Evolutionary conservation across 2,329 filamentous ascomycete species (phyloP).

Genomic region (Hawksworthiomyces lignivorus): DNA sequence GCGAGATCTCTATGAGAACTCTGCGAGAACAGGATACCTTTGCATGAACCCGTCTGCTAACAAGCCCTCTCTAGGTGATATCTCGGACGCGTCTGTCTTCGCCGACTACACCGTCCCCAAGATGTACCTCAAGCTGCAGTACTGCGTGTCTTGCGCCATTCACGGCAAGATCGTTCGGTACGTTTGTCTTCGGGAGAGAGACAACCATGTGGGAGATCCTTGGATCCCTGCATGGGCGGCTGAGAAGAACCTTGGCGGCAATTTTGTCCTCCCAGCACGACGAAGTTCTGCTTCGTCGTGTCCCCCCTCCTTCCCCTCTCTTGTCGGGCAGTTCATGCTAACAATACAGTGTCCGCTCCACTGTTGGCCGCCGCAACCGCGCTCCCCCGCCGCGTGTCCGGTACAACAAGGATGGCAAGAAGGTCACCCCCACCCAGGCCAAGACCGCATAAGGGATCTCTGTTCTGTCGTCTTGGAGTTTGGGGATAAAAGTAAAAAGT

Average conservation of each 20-base stretch:
- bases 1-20: no score
- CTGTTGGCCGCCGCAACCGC: constrained; percentile 96
- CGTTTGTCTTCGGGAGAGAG: constrained; percentile 55
- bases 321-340: constrained; percentile 26
- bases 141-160: constrained; percentile 99
- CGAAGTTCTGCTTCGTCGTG: neutral
- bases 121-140: constrained; percentile 99
- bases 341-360: constrained; percentile 81
- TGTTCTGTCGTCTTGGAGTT: neutral
- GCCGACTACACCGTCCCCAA: constrained; percentile 99
- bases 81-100: constrained; percentile 99
- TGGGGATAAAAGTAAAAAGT: no score
- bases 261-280: constrained; percentile 3
- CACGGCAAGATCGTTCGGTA: constrained; percentile 99
- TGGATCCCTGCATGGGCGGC: constrained; percentile 30
- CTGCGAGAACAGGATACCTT: no score
- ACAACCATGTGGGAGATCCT: constrained; percentile 39
- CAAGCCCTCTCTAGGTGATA: constrained; percentile 73
- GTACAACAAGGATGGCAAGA: constrained; percentile 99
- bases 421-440: constrained; percentile 83
- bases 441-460: constrained; percentile 39
- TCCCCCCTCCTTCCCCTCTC: constrained; percentile 12
- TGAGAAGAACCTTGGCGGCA: constrained; percentile 37
- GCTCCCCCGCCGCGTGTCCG: constrained; percentile 93
- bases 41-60: no score